These are phyloP conservation scores for Elaeis guineensis DNA, from an alignment of 176 grass and related monocot genomes.

Conservation along the genomic window DNA sequence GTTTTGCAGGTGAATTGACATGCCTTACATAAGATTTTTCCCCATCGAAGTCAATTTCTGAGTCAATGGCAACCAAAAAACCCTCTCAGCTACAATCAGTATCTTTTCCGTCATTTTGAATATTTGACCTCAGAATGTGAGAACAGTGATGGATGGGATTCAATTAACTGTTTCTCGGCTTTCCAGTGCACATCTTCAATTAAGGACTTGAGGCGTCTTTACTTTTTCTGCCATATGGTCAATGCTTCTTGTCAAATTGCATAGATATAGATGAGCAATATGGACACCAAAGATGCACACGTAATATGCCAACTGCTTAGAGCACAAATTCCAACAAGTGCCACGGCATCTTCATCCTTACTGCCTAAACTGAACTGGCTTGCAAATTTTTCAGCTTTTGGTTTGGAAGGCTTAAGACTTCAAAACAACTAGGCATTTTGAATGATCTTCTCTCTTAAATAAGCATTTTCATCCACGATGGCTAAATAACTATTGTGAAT, in stretches of 20 bases:
- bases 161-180: slow-evolving; percentile 29
- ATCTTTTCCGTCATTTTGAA: slow-evolving; percentile 29
- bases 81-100: slow-evolving; percentile 46
- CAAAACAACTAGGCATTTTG: slow-evolving; percentile 7
- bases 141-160: slow-evolving; percentile 56
- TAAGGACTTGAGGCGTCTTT: slow-evolving; percentile 35
- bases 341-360: slow-evolving; percentile 33
- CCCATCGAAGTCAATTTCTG: slow-evolving; percentile 49
- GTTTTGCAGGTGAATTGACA: slow-evolving; percentile 14
- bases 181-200: slow-evolving; percentile 36
- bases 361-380: slow-evolving; percentile 17
- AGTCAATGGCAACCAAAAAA: slow-evolving; percentile 58
- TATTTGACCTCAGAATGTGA: slow-evolving; percentile 38
- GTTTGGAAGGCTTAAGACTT: slow-evolving; percentile 46
- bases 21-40: slow-evolving; percentile 30
- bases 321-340: slow-evolving; percentile 45
- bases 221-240: slow-evolving; percentile 37
- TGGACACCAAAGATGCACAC: slow-evolving; percentile 73
- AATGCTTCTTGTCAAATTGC: slow-evolving; percentile 41
- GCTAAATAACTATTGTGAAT: slow-evolving; percentile 36
- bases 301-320: slow-evolving; percentile 59
- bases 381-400: slow-evolving; percentile 42
- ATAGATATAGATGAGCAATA: slow-evolving; percentile 53
- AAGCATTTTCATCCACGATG: slow-evolving; percentile 41
- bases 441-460: slow-evolving; percentile 27